Evolutionary conservation across 2,329 filamentous ascomycete genomes (phyloP).

Genomic region (Fusarium torulosum): DNA sequence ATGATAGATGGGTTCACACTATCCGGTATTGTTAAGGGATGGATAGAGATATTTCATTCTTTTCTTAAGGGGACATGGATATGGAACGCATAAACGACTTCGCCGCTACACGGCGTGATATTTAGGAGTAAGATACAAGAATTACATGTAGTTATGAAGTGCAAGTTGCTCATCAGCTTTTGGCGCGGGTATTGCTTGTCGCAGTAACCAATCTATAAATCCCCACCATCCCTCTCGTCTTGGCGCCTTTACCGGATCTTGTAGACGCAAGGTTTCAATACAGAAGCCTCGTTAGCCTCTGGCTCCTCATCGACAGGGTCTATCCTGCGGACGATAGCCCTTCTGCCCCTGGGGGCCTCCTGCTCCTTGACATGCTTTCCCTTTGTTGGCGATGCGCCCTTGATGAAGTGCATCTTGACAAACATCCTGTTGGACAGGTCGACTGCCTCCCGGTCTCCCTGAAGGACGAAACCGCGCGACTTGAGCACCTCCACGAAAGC

Average conservation of each 20-base stretch:
- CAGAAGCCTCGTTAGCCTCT: constrained; percentile 71
- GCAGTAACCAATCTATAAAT: constrained; percentile 30
- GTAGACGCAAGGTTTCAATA: constrained; percentile 96
- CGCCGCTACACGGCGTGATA: constrained; percentile 29
- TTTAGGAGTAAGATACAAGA: constrained; percentile 33
- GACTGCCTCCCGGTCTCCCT: constrained; percentile 72
- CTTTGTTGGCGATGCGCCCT: constrained; percentile 78
- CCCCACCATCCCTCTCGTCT: background rate
- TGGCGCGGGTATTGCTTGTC: constrained; percentile 34
- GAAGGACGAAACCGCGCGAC: constrained; percentile 86
- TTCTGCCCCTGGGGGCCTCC: constrained; percentile 68
- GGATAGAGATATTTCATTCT: constrained; percentile 42
- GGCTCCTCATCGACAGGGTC: constrained; percentile 69
- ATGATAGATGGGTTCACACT: constrained; percentile 42
- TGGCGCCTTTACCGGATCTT: constrained; percentile 76
- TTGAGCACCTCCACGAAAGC: constrained; percentile 87
- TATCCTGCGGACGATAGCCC: constrained; percentile 67
- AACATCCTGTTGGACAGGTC: constrained; percentile 98
- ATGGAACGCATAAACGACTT: constrained; percentile 24
- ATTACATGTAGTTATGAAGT: constrained; percentile 33
- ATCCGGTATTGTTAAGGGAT: constrained; percentile 23
- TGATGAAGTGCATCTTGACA: constrained; percentile 95
- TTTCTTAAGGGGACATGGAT: constrained; percentile 1
- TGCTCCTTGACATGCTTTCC: constrained; percentile 76
- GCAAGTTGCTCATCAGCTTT: constrained; percentile 34